These are phyloP conservation scores for Oryza glumipatula DNA, from an alignment of 176 grass and related monocot species.

Conservation along the genomic window DNA sequence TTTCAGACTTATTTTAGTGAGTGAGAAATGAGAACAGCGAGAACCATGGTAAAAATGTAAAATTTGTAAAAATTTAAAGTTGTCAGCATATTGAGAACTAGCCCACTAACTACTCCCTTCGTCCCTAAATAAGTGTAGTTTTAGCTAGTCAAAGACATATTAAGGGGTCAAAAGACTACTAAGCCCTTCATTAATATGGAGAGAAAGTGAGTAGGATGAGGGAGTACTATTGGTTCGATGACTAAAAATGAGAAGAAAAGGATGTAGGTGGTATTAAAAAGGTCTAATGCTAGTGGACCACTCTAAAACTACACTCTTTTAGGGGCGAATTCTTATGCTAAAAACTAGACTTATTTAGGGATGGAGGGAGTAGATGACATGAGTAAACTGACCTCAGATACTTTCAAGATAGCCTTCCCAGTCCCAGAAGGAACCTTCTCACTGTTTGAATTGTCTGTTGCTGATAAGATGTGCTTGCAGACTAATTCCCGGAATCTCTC, in stretches of 20 bases:
- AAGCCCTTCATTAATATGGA: too few species aligned
- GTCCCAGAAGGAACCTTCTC: slow-evolving; percentile 79
- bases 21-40: slow-evolving; percentile 7
- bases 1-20: slow-evolving; percentile 26
- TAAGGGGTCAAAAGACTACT: too few species aligned
- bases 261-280: too few species aligned
- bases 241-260: too few species aligned
- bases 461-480: slow-evolving; percentile 84
- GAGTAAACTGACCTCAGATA: slow-evolving; percentile 72
- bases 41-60: neutral
- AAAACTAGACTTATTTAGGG: too few species aligned
- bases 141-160: too few species aligned
- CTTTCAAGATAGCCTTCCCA: slow-evolving; percentile 90
- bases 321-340: too few species aligned
- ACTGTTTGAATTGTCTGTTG: slow-evolving; percentile 66
- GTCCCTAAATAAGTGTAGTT: too few species aligned
- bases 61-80: neutral
- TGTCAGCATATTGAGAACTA: slow-evolving; percentile 29
- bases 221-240: too few species aligned
- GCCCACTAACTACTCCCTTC: neutral
- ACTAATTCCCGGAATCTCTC: slow-evolving; percentile 96
- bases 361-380: neutral
- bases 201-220: too few species aligned
- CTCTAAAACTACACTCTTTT: too few species aligned
- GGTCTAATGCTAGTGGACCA: too few species aligned